Base-by-base conservation (phyloP, 768 basidiomycete species). In the Cubamyces lactineus region DNA sequence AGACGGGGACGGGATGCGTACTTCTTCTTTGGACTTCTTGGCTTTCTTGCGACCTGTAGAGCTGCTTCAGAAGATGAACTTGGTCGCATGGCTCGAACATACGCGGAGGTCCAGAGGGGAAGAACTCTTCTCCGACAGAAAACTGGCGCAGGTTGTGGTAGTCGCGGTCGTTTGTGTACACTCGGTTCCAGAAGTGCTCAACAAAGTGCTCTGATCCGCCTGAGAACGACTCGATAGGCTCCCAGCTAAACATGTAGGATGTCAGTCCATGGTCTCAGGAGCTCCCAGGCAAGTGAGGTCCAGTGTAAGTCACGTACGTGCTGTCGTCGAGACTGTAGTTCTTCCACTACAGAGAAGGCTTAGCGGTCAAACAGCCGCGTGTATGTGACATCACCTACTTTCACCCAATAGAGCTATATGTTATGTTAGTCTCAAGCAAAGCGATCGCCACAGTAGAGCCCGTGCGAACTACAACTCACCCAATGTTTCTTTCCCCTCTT, bases 31-130 rank as follows among this genome's bases (percentile, higher is more conserved):
- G 9, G 43, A 34, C 23, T 63, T 61, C 48, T 57, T 66, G 12
- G 24, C 43, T 39, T 62, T 48, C 59, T 63, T 65, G 53, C 41
- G 59, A 15, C 61, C 51, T 64, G 19, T 12, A 7, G 24, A 23
- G 9, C 13, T 4, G 42, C 6, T 15, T 46, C 21, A 49, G 21
- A 17, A 39, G 13, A 19, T 19, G 9, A 7, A 53, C 28, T 17
- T 9, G 7, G 17, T 41, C 5, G 16, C 9, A 23, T 23, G 16
- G 17, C 2, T 38, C 5, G 38, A 16, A 52, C 63, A 62, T 76
- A 88, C 87, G 80, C 52, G 87, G 87, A 48, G 87, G 87, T 0
- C 88, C 87, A 21, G 79, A 73, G 17, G 81, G 80, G 28, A 81
- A 63, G 53, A 89, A 76, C 43, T 79, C 77, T 61, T 90, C 87